Conservation (phyloP, 2,329 filamentous ascomycete species). For the Xylariaceae sp. region DNA sequence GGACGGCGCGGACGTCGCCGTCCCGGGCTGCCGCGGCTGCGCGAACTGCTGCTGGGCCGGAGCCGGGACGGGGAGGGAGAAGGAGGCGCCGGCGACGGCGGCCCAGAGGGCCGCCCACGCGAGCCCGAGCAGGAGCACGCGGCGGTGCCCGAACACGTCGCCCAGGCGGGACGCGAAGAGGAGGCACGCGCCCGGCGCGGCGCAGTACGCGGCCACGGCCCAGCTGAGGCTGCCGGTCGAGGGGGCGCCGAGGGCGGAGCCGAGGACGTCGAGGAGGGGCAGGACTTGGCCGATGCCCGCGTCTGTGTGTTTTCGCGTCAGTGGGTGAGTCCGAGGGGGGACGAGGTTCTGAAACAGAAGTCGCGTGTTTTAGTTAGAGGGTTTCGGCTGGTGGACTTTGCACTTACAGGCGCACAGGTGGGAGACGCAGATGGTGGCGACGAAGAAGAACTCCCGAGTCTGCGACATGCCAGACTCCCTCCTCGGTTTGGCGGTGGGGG, state of each 20-base stretch:
- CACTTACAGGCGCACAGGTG: constrained; percentile 33
- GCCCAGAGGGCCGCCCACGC: constrained; percentile 48
- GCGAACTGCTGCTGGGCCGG: too few relatives aligned
- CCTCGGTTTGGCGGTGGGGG: background rate
- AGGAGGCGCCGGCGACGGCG: constrained; percentile 37
- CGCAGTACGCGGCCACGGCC: constrained; percentile 49
- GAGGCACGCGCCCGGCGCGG: constrained; percentile 51
- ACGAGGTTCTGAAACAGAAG: background rate
- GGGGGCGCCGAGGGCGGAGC: constrained; percentile 35
- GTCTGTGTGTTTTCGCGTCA: constrained; percentile 22
- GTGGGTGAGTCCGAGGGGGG: background rate
- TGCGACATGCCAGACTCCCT: constrained; percentile 6
- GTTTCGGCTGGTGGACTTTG: background rate
- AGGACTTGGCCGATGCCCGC: constrained; percentile 38
- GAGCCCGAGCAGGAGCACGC: constrained; percentile 45
- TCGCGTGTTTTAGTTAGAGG: too few relatives aligned
- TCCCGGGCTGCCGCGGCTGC: too few relatives aligned
- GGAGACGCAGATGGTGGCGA: constrained; percentile 36
- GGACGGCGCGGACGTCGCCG: too few relatives aligned
- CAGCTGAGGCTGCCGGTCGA: constrained; percentile 42
- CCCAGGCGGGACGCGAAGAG: constrained; percentile 49
- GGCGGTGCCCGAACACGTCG: constrained; percentile 50
- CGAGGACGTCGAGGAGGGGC: constrained; percentile 41
- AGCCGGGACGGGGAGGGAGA: constrained; percentile 29
- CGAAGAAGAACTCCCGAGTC: constrained; percentile 28